phyloP scores from a whole-genome alignment of 129 eudicot genomes.

The Cynara cardunculus region DNA sequence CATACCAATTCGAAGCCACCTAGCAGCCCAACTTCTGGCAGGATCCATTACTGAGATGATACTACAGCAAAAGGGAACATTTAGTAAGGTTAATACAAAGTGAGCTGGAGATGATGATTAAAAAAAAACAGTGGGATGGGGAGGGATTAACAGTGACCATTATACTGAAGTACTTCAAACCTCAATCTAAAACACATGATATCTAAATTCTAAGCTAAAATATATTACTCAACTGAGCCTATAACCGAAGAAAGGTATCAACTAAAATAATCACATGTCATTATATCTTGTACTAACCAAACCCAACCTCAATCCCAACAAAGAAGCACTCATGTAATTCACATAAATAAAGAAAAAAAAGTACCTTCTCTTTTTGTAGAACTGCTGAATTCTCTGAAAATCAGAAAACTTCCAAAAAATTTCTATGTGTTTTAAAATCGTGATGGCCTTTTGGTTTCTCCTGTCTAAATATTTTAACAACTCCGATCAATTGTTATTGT shows the following conservation, averaged over 20 bases:
- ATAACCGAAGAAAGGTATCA: background rate
- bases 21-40: constrained; percentile 88
- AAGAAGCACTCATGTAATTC: background rate
- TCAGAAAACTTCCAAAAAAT: background rate
- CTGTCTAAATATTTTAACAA: background rate
- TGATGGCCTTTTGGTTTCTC: background rate
- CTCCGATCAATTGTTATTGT: background rate
- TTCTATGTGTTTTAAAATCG: background rate
- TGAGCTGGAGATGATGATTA: background rate
- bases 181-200: background rate
- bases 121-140: background rate
- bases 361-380: background rate
- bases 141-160: background rate
- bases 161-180: background rate
- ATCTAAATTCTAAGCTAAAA: background rate
- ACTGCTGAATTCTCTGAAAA: background rate
- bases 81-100: background rate
- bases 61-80: constrained; percentile 36
- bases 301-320: background rate
- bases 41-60: constrained; percentile 97
- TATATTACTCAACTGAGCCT: background rate
- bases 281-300: background rate
- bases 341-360: background rate
- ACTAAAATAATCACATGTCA: background rate
- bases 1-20: constrained; percentile 97